Percentiles rank a stretch among this genome's conserved stretches.
These are phyloP conservation scores for Dothideomycetes sp. DNA, from an alignment of 2,329 filamentous ascomycete species.

Conservation along the genomic window DNA sequence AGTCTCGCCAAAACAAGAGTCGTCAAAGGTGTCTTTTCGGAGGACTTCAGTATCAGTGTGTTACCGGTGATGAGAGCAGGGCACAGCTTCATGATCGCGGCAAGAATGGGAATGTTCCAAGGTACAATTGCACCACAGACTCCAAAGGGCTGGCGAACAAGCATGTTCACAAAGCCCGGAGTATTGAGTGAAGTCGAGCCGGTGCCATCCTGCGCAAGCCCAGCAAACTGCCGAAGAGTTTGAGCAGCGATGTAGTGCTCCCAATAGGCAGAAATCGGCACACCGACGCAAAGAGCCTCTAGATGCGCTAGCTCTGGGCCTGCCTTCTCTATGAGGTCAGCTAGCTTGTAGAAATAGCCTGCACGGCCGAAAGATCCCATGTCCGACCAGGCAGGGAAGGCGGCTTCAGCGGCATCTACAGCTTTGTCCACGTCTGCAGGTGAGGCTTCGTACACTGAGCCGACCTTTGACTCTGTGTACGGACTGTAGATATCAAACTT, in stretches of 20 bases:
- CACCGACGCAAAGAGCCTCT: conserved; percentile 10
- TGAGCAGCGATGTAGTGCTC: background rate
- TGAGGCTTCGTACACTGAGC: conserved; percentile 28
- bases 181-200: conserved; percentile 9
- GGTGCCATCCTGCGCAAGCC: conserved; percentile 9
- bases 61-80: conserved; percentile 7
- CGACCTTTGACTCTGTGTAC: conserved; percentile 36
- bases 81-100: conserved; percentile 5
- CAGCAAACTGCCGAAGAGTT: conserved; percentile 8
- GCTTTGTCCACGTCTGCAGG: conserved; percentile 58
- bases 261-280: conserved; percentile 6
- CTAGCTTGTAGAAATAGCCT: conserved; percentile 10
- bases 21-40: conserved; percentile 45
- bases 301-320: conserved; percentile 11
- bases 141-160: conserved; percentile 28
- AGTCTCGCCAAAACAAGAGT: conserved; percentile 50
- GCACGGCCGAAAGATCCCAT: conserved; percentile 1
- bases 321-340: conserved; percentile 11
- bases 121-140: conserved; percentile 32
- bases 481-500: conserved; percentile 41
- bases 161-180: conserved; percentile 12
- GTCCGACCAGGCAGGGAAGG: conserved; percentile 40
- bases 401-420: conserved; percentile 57
- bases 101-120: conserved; percentile 22
- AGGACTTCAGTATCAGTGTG: conserved; percentile 40